These are phyloP conservation scores for Panicum hallii DNA, from an alignment of 202 grass and related monocot species.

Conservation along the genomic window DNA sequence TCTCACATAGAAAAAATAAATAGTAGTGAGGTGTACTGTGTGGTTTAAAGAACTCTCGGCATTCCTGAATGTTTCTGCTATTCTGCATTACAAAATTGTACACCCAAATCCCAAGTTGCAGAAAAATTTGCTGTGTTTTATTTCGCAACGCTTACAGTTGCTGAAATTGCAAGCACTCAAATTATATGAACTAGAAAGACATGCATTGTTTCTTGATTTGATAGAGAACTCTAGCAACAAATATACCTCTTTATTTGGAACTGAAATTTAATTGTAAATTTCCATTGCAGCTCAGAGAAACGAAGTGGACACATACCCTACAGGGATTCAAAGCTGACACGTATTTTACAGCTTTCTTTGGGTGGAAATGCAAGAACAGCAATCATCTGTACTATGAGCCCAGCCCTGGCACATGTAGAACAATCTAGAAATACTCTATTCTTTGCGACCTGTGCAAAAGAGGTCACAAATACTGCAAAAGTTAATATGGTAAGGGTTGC, in stretches of 20 bases:
- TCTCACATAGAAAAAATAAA: not conserved
- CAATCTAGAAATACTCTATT: conserved; percentile 94
- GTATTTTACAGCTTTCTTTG: conserved; percentile 91
- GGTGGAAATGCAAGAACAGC: conserved; percentile 96
- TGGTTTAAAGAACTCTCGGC: not conserved
- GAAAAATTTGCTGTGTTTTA: not conserved
- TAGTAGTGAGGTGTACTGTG: not conserved
- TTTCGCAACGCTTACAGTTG: conserved; percentile 10
- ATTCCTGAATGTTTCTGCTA: not conserved
- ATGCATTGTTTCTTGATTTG: conserved; percentile 29
- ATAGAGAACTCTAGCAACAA: conserved; percentile 2
- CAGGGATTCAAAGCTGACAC: conserved; percentile 88
- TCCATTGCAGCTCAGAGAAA: conserved; percentile 64
- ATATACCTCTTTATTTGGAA: conserved; percentile 15
- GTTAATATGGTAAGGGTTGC: conserved; percentile 79
- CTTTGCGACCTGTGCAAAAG: conserved; percentile 88
- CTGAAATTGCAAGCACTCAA: conserved; percentile 7
- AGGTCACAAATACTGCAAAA: conserved; percentile 87
- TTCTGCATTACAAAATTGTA: conserved; percentile 1
- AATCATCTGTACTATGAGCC: conserved; percentile 97
- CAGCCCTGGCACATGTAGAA: conserved; percentile 74
- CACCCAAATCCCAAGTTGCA: conserved; percentile 23
- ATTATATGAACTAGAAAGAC: conserved; percentile 5
- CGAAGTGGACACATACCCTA: conserved; percentile 85
- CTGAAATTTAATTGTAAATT: conserved; percentile 35